Evolutionary conservation across 257 asterid genomes (phyloP).

Genomic region (Gynochthodes officinalis): DNA sequence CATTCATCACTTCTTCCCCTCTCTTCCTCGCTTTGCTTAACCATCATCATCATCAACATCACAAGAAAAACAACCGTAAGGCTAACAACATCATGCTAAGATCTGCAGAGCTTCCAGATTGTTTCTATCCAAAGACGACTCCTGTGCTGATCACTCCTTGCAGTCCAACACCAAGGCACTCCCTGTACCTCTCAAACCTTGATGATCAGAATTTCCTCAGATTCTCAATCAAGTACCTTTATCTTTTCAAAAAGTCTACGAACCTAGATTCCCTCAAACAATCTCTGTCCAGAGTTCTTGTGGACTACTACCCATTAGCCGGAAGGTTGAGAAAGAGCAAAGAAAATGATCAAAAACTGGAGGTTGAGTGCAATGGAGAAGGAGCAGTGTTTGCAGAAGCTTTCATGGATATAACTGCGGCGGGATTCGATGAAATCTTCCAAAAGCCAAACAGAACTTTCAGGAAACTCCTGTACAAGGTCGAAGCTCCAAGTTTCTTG

Average conservation of each 20-base stretch:
- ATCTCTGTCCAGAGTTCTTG: slow-evolving; percentile 57
- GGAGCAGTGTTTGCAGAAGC: slow-evolving; percentile 87
- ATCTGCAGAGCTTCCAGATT: slow-evolving; percentile 55
- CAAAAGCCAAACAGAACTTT: slow-evolving; percentile 56
- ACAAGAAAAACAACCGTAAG: not conserved
- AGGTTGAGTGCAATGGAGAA: slow-evolving; percentile 73
- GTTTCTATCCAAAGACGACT: slow-evolving; percentile 42
- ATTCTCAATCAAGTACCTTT: slow-evolving; percentile 68
- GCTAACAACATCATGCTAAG: slow-evolving; percentile 32
- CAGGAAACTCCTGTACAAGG: slow-evolving; percentile 58
- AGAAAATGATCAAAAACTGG: slow-evolving; percentile 52
- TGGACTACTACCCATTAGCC: slow-evolving; percentile 72
- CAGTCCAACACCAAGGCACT: slow-evolving; percentile 48
- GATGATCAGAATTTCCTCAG: slow-evolving; percentile 80
- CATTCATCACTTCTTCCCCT: not conserved
- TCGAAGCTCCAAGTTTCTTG: slow-evolving; percentile 51
- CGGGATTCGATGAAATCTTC: slow-evolving; percentile 39
- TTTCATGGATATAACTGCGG: slow-evolving; percentile 48
- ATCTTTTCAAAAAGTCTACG: slow-evolving; percentile 44
- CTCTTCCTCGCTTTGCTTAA: not conserved
- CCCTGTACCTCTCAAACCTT: slow-evolving; percentile 65
- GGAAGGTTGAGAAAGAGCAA: slow-evolving; percentile 52
- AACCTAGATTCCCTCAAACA: slow-evolving; percentile 36
- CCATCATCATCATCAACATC: not conserved
- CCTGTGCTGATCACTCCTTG: slow-evolving; percentile 39